Base-by-base conservation (phyloP, 2,329 filamentous ascomycete genomes). In the Monosporascus ibericus region DNA sequence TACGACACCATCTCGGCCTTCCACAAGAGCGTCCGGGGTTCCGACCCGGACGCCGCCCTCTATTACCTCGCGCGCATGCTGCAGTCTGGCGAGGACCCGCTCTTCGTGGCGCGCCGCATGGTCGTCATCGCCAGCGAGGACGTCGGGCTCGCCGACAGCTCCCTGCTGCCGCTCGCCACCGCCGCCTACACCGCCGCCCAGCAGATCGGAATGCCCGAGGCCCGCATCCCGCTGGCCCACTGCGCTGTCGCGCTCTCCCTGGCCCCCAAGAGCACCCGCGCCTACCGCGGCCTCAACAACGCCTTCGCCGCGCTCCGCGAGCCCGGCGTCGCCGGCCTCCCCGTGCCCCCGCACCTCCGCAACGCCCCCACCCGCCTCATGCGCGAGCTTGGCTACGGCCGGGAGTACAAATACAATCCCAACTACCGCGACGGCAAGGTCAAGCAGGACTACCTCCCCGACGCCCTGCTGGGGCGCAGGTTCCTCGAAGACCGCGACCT, bases 31-130 rank as follows among this genome's bases (percentile, higher is more conserved):
- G 86, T 97, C 9, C 87, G 94, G 46, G 94, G 94, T 40, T 87
- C 84, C 51, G 86, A 96, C 64, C 71, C 92, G 0, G 88, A 97
- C 68, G 94, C 92, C 0, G 81, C 92, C 0, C 79, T 99, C 1
- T 99, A 97, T 74, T 99, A 97, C 68, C 82, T 99, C 2, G 90
- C 89, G 0, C 86, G 94, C 37, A 99, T 99, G 94, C 82, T 99
- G 5, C 88, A 95, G 64, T 94, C 89, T 0, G 92, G 92, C 54
- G 92, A 97, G 70, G 94, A 97, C 63, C 90, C 92, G 0, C 77
- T 96, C 1, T 97, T 92, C 70, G 86, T 99, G 51, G 92, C 94
- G 5, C 84, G 94, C 1, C 86, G 94, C 36, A 89, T 99, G 77
- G 87, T 99, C 6, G 92, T 97, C 14, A 91, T 97, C 49, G 92